Base-by-base conservation (phyloP, 352 stramenopile genomes). In the Globisporangium spinosum region DNA sequence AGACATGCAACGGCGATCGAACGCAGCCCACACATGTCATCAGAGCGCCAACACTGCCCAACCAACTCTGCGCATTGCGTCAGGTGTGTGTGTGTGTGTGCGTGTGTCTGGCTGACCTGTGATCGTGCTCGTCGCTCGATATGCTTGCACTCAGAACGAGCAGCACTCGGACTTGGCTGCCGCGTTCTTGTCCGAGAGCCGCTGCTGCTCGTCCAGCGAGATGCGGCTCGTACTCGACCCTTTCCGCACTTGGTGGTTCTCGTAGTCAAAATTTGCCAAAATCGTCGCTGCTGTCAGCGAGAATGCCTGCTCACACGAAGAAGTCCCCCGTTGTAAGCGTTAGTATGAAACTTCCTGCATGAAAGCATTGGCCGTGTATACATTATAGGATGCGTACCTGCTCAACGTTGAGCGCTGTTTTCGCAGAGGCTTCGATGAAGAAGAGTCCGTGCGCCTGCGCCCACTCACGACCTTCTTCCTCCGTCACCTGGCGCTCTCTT, bases 391-490 rank as follows among this genome's bases (percentile, higher is more conserved):
- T 23, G 38, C 72, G 15, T 61, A 93, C 87, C 76, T 87, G 76
- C 60, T 96, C 88, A 49, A 96, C 88, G 45, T 96, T 96, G 23
- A 75, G 32, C 8, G 85, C 87, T 2, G 85, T 94, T 73, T 94
- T 94, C 23, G 87, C 88, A 5, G 85, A 94, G 3, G 86, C 83
- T 72, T 96, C 88, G 54, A 94, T 90, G 64, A 94, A 96, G 53
- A 80, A 89, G n/a, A 95, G 79, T 1, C 81, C 81, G 25, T 92
- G 76, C 1, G 72, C 71, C 15, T 75, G 62, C 0, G 87, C 83
- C 85, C 85, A 95, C 53, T 73, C 75, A 51, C 79, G 75, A 8
- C 83, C 87, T 69, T 95, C 87, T 9, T 89, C 79, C 45, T 89
- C 83, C 2, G 78, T 75, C 7, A 95, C 85, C 65, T 93, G 70